A percentile compares a stretch with the other conserved stretches of the same genome.
phyloP scores from a whole-genome alignment of 1,139 yeast species.

The Saccharomyces hybrid region DNA sequence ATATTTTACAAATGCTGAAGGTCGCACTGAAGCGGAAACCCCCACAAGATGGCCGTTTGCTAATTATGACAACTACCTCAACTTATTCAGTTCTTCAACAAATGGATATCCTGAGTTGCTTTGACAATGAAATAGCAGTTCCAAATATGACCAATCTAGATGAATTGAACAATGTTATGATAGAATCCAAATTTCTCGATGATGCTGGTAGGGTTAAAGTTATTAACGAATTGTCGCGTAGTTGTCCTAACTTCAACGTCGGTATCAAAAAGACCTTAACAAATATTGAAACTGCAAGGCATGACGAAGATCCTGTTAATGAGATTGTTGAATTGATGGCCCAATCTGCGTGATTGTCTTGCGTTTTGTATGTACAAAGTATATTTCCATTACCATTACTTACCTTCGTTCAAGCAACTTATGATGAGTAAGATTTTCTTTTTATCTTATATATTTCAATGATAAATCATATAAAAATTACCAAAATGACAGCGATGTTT shows the following conservation, averaged over 20 bases:
- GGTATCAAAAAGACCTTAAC: conserved; percentile 81
- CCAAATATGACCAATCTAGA: conserved; percentile 61
- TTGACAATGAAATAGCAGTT: conserved; percentile 77
- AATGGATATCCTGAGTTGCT: conserved; percentile 73
- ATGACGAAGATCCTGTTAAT: conserved; percentile 54
- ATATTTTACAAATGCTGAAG: conserved; percentile 75
- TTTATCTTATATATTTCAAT: neutral
- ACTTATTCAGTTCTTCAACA: conserved; percentile 75
- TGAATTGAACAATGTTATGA: conserved; percentile 68
- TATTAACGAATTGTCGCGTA: conserved; percentile 42
- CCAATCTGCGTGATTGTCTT: conserved; percentile 18
- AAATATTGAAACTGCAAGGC: conserved; percentile 75
- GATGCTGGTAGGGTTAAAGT: conserved; percentile 48
- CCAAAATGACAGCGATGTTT: neutral
- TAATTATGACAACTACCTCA: conserved; percentile 85
- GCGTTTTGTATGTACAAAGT: neutral
- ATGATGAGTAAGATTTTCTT: neutral
- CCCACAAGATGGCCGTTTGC: conserved; percentile 79
- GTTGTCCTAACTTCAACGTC: conserved; percentile 51
- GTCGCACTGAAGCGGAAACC: conserved; percentile 77
- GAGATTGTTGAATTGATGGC: conserved; percentile 53
- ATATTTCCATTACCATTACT: neutral
- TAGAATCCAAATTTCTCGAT: conserved; percentile 55
- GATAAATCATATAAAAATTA: neutral
- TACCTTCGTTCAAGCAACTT: too few species aligned